A percentile compares a stretch with the other conserved stretches of the same genome.
These are phyloP conservation scores for Metschnikowia henanensis DNA, from an alignment of 805 yeast genomes.

Conservation along the genomic window DNA sequence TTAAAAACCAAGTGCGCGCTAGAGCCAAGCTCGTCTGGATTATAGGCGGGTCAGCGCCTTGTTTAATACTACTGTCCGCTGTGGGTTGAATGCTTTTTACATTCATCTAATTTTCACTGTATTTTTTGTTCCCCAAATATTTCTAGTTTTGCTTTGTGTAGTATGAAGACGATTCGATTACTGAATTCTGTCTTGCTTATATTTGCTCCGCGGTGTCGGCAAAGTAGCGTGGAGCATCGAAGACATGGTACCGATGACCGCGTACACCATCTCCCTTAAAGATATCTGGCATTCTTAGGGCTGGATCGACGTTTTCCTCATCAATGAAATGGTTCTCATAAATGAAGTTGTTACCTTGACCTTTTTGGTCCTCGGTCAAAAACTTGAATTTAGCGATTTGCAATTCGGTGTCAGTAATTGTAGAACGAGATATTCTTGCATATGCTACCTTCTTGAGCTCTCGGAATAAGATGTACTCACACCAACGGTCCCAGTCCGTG, in stretches of 20 bases:
- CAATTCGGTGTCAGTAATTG: conserved; percentile 95
- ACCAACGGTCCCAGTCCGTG: conserved; percentile 96
- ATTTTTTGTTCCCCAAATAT: too few relatives aligned
- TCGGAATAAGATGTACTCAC: conserved; percentile 92
- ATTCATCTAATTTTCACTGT: too few relatives aligned
- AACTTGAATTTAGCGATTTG: conserved; percentile 92
- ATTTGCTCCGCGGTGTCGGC: conserved; percentile 24
- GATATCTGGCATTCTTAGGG: conserved; percentile 70
- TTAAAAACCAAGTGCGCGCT: conserved; percentile 7
- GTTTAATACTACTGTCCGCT: too few relatives aligned
- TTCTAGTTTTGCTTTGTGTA: too few relatives aligned
- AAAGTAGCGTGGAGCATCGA: conserved; percentile 89
- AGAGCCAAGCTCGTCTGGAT: too few relatives aligned
- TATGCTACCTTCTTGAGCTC: conserved; percentile 85
- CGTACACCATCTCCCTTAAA: conserved; percentile 91
- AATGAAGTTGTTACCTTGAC: conserved; percentile 34
- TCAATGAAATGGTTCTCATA: conserved; percentile 58
- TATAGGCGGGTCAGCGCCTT: too few relatives aligned
- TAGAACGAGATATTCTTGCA: conserved; percentile 89
- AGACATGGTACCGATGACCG: conserved; percentile 92
- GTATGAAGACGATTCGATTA: too few relatives aligned
- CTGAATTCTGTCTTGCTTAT: too few relatives aligned
- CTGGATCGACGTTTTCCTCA: conserved; percentile 57
- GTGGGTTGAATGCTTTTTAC: too few relatives aligned
- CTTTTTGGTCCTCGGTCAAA: conserved; percentile 36